phyloP scores from a whole-genome alignment of 176 grass and related monocot species.

The Luzula sylvatica region DNA sequence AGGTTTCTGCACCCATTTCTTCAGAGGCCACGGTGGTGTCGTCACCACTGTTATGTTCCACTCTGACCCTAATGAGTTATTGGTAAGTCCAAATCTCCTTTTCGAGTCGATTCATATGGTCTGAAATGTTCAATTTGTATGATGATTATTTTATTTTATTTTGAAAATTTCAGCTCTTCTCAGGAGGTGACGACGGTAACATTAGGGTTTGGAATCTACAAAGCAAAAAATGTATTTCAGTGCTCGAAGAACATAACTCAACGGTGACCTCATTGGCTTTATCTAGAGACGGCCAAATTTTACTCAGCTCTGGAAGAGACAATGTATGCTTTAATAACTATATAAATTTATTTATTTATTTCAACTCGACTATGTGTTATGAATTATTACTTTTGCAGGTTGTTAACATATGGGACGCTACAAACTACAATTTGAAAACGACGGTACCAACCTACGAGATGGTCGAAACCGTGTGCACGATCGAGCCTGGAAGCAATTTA shows the following conservation, averaged over 20 bases:
- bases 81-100: conserved; percentile 32
- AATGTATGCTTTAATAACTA: conserved; percentile 34
- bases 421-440: conserved; percentile 63
- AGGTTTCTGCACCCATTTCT: conserved; percentile 97
- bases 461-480: conserved; percentile 72
- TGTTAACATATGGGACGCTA: conserved; percentile 69
- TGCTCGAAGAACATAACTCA: conserved; percentile 73
- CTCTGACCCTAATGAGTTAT: conserved; percentile 59
- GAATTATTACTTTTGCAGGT: conserved; percentile 38
- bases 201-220: conserved; percentile 79
- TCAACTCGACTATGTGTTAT: conserved; percentile 7
- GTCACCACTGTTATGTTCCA: conserved; percentile 80
- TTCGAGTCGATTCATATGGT: neutral
- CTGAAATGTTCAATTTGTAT: neutral
- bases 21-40: conserved; percentile 77
- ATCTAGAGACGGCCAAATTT: conserved; percentile 60
- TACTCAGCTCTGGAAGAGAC: conserved; percentile 88
- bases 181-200: conserved; percentile 67
- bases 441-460: conserved; percentile 84
- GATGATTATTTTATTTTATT: conserved; percentile 10
- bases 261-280: conserved; percentile 71
- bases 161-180: conserved; percentile 60
- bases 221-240: conserved; percentile 66
- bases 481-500: conserved; percentile 39
- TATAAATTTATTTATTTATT: neutral